Evolutionary conservation across 306 rosid species (phyloP).

Genomic region (Glycine tomentella): DNA sequence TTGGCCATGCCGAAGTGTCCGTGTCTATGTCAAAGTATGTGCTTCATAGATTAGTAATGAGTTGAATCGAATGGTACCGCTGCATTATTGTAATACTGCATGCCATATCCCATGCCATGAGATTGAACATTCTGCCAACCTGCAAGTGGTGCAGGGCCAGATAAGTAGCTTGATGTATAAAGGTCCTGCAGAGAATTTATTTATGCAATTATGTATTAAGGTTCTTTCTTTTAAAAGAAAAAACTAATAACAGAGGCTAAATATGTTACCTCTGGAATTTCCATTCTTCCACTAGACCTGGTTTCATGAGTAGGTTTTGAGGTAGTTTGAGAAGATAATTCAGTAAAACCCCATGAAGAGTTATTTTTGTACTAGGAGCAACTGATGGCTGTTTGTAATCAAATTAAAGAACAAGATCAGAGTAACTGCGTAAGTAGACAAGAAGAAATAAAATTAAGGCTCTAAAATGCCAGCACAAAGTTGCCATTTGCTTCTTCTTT

Average conservation of each 20-base stretch:
- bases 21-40: no score
- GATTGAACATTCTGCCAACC: slow-evolving; percentile 68
- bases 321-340: slow-evolving; percentile 47
- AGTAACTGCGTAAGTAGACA: slow-evolving; percentile 13
- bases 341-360: slow-evolving; percentile 47
- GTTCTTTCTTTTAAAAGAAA: not conserved
- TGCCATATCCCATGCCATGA: slow-evolving; percentile 62
- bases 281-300: slow-evolving; percentile 57
- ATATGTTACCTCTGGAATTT: slow-evolving; percentile 71
- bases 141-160: slow-evolving; percentile 55
- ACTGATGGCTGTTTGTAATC: slow-evolving; percentile 51
- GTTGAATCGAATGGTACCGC: slow-evolving; percentile 48
- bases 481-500: no score
- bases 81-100: slow-evolving; percentile 65
- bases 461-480: no score
- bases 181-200: slow-evolving; percentile 68
- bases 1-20: no score
- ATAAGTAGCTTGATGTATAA: slow-evolving; percentile 60
- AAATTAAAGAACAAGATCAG: slow-evolving; percentile 39
- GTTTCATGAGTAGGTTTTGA: slow-evolving; percentile 55
- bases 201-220: slow-evolving; percentile 13
- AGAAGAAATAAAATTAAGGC: slow-evolving; percentile 11
- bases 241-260: slow-evolving; percentile 19
- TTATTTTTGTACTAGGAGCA: slow-evolving; percentile 43
- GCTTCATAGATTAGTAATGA: not conserved